Evolutionary conservation across 768 basidiomycete species (phyloP).

Genomic region (Pisolithus sp.): DNA sequence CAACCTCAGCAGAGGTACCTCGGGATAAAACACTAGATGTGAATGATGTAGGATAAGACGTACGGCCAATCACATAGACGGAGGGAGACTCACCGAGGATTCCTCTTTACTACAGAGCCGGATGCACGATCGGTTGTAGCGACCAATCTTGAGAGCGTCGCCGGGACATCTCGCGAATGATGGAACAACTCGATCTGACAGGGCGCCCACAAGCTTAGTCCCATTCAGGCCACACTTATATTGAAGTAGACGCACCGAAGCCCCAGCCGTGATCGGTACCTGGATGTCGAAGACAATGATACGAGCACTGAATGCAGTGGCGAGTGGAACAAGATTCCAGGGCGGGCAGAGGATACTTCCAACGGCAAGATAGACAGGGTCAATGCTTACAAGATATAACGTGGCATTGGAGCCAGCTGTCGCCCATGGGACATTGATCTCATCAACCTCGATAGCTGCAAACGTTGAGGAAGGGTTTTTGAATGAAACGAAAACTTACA

Average conservation of each 20-base stretch:
- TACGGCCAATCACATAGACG: neutral
- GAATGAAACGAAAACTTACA: slow-evolving; percentile 32
- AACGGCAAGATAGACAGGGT: slow-evolving; percentile 78
- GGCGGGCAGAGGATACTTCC: slow-evolving; percentile 86
- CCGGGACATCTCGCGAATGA: slow-evolving; percentile 89
- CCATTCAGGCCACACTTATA: neutral
- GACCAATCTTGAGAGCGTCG: slow-evolving; percentile 76
- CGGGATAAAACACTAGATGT: slow-evolving; percentile 73
- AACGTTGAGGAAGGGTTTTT: neutral
- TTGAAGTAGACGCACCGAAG: slow-evolving; percentile 50
- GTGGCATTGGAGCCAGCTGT: slow-evolving; percentile 88
- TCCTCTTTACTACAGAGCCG: slow-evolving; percentile 66
- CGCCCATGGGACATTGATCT: slow-evolving; percentile 74
- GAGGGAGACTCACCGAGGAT: slow-evolving; percentile 62
- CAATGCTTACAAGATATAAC: slow-evolving; percentile 74
- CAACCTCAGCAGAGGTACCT: slow-evolving; percentile 76
- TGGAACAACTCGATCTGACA: slow-evolving; percentile 86
- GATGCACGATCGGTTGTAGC: slow-evolving; percentile 72
- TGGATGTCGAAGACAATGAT: slow-evolving; percentile 93
- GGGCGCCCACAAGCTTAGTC: neutral
- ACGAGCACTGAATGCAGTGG: slow-evolving; percentile 71
- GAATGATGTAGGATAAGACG: slow-evolving; percentile 3
- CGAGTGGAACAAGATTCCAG: slow-evolving; percentile 66
- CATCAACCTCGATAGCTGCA: slow-evolving; percentile 81
- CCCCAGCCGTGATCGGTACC: slow-evolving; percentile 81